These are phyloP conservation scores for Xylariaceae sp. DNA, from an alignment of 2,329 filamentous ascomycete genomes.

Conservation along the genomic window DNA sequence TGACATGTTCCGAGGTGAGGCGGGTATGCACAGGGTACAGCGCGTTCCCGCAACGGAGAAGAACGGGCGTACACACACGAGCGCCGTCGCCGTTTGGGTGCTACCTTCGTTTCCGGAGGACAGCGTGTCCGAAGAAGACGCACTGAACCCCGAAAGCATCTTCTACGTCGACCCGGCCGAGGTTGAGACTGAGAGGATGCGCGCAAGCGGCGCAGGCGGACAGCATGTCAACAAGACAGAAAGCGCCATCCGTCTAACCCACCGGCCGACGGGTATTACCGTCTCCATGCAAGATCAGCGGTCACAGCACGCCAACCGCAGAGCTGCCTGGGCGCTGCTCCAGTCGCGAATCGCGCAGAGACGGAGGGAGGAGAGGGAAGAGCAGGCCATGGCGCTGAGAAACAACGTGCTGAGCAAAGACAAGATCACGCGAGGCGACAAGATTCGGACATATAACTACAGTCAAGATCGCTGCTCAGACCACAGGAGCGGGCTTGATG, in stretches of 20 bases:
- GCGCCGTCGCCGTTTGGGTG: constrained; percentile 86
- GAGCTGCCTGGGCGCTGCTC: constrained; percentile 79
- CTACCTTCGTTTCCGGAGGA: constrained; percentile 70
- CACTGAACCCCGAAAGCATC: constrained; percentile 81
- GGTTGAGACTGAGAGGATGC: constrained; percentile 82
- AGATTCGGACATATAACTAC: constrained; percentile 88
- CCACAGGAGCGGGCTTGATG: constrained; percentile 73
- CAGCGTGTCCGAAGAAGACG: constrained; percentile 49
- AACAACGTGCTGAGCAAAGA: constrained; percentile 74
- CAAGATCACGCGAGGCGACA: constrained; percentile 84
- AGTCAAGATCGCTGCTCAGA: constrained; percentile 75
- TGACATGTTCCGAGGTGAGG: constrained; percentile 75
- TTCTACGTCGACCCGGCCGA: constrained; percentile 86
- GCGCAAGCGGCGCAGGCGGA: constrained; percentile 83
- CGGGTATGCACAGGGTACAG: constrained; percentile 93
- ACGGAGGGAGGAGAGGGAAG: constrained; percentile 76
- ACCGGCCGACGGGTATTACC: constrained; percentile 77
- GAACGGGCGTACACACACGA: constrained; percentile 89
- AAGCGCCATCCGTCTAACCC: constrained; percentile 87
- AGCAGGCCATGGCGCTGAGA: constrained; percentile 66
- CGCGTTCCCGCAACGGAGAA: constrained; percentile 86
- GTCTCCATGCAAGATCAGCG: constrained; percentile 91
- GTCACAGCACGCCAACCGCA: constrained; percentile 84
- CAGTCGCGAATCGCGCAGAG: constrained; percentile 76
- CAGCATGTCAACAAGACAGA: constrained; percentile 99